Conservation (phyloP, 257 asterid species). For the Primulina tabacum region DNA sequence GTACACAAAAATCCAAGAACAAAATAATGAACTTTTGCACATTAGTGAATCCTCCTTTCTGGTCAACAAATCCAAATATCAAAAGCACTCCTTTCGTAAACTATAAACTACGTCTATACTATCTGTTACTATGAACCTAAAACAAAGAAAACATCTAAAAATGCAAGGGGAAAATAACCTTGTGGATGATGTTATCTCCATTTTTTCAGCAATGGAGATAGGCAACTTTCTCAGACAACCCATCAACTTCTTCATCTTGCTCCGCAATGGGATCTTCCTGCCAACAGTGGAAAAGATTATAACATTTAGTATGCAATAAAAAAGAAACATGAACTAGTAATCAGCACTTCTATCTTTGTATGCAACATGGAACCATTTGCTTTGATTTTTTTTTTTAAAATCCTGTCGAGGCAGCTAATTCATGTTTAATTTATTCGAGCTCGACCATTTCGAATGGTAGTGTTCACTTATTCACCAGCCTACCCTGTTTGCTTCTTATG, state of each 20-base stretch:
- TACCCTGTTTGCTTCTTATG: no score
- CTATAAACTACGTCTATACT: not conserved
- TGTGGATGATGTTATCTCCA: not conserved
- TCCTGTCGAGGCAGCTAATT: no score
- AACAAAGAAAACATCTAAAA: not conserved
- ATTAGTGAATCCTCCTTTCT: not conserved
- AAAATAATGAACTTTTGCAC: no score
- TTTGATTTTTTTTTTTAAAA: no score
- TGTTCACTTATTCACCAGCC: no score
- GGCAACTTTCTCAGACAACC: constrained; percentile 42
- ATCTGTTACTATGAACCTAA: not conserved
- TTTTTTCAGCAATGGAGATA: constrained; percentile 37
- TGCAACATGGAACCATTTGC: no score
- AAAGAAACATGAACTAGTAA: no score
- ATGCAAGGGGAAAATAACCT: not conserved
- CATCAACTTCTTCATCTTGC: constrained; percentile 42
- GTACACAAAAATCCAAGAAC: no score
- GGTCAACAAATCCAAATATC: not conserved
- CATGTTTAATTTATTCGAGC: no score
- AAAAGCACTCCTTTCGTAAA: not conserved
- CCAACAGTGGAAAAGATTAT: not conserved
- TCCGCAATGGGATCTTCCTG: constrained; percentile 47
- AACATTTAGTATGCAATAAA: not conserved
- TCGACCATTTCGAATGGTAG: no score
- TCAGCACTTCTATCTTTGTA: no score